A percentile compares a stretch with the other conserved stretches of the same genome.
phyloP scores from a whole-genome alignment of 805 yeast species.

The Pichia exigua region DNA sequence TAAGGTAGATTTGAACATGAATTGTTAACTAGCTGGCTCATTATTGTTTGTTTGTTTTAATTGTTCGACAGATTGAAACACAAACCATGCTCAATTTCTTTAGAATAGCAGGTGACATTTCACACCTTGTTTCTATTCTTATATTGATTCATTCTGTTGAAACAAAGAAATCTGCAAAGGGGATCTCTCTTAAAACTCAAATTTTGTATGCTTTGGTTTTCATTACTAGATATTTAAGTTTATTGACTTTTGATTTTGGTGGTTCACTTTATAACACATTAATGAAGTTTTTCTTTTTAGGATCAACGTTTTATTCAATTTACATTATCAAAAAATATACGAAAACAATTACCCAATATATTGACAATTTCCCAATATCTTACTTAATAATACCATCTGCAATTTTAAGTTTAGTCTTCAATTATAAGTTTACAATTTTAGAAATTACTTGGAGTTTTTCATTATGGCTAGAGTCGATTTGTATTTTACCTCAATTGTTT shows the following conservation, averaged over 20 bases:
- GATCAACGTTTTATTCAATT: slow-evolving; percentile 66
- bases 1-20: too few relatives aligned
- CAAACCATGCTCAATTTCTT: slow-evolving; percentile 34
- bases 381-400: slow-evolving; percentile 61
- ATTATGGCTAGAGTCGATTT: slow-evolving; percentile 87
- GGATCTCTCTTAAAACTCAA: slow-evolving; percentile 87
- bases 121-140: slow-evolving; percentile 74
- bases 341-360: slow-evolving; percentile 53
- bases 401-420: slow-evolving; percentile 52
- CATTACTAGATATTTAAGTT: slow-evolving; percentile 63
- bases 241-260: slow-evolving; percentile 42
- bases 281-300: slow-evolving; percentile 78
- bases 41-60: too few relatives aligned
- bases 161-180: slow-evolving; percentile 58
- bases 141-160: slow-evolving; percentile 68
- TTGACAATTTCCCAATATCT: slow-evolving; percentile 61
- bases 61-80: not conserved
- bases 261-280: slow-evolving; percentile 65
- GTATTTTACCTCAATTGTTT: slow-evolving; percentile 87
- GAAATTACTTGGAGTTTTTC: slow-evolving; percentile 85
- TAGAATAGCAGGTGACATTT: slow-evolving; percentile 52
- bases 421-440: slow-evolving; percentile 49
- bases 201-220: slow-evolving; percentile 67
- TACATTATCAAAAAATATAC: slow-evolving; percentile 61
- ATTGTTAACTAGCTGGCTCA: too few relatives aligned